These are phyloP conservation scores for Gnomoniopsis sp. DNA, from an alignment of 2,329 filamentous ascomycete genomes.

Conservation along the genomic window DNA sequence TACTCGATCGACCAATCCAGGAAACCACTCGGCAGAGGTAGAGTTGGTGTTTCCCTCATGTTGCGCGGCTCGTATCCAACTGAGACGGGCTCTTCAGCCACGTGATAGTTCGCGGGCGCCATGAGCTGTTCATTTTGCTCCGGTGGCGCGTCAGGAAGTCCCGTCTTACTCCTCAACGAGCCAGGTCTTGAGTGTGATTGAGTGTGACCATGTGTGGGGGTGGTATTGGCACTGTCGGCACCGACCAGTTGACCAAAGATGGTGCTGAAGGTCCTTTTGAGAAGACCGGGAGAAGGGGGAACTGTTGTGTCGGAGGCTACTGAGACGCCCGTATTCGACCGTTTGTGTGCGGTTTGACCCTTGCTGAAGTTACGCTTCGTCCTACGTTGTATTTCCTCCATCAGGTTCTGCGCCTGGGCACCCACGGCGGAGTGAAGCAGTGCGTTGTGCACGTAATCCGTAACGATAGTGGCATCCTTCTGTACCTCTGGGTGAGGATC, in stretches of 20 bases:
- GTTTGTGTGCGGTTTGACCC: constrained; percentile 40
- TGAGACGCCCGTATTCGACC: constrained; percentile 39
- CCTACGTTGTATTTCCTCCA: constrained; percentile 67
- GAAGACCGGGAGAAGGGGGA: constrained; percentile 50
- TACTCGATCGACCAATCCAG: constrained; percentile 97
- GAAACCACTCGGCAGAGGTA: constrained; percentile 81
- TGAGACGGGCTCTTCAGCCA: constrained; percentile 75
- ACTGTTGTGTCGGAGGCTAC: constrained; percentile 18
- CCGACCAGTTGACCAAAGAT: constrained; percentile 58
- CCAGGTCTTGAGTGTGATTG: constrained; percentile 28
- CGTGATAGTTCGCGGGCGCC: constrained; percentile 68
- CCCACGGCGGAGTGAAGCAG: constrained; percentile 76
- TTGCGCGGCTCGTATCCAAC: constrained; percentile 67
- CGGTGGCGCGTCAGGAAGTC: constrained; percentile 52
- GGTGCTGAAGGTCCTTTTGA: constrained; percentile 62
- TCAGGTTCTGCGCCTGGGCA: constrained; percentile 63
- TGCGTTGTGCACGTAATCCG: constrained; percentile 79
- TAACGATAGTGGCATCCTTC: constrained; percentile 75
- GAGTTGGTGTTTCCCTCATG: constrained; percentile 52
- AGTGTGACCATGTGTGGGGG: constrained; percentile 1
- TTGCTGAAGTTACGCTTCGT: constrained; percentile 42
- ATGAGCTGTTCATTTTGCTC: constrained; percentile 70
- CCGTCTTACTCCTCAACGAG: constrained; percentile 38
- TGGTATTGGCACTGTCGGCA: constrained; percentile 32
- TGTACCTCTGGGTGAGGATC: constrained; percentile 95